These are phyloP conservation scores for Murraya paniculata DNA, from an alignment of 345 rosid genomes.

Conservation along the genomic window DNA sequence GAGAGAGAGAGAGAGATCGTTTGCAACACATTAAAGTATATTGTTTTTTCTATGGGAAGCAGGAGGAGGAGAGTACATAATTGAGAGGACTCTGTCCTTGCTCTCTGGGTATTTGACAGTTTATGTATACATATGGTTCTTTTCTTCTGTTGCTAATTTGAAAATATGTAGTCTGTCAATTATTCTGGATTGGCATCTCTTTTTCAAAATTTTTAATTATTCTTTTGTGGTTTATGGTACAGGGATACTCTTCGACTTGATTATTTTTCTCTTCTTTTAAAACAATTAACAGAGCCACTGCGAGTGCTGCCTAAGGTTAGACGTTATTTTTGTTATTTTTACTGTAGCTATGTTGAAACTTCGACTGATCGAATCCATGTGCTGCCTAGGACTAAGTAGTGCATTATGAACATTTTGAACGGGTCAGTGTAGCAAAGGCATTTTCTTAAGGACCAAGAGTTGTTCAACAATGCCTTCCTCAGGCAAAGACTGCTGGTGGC, in stretches of 20 bases:
- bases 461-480: neutral
- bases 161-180: neutral
- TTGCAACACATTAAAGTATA: too few relatives aligned
- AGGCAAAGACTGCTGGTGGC: neutral
- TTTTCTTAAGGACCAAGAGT: neutral
- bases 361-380: neutral
- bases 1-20: too few relatives aligned
- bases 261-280: conserved; percentile 61
- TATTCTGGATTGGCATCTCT: neutral
- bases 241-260: conserved; percentile 84
- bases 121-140: neutral
- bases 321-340: neutral
- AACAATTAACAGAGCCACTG: conserved; percentile 77
- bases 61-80: too few relatives aligned
- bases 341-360: neutral
- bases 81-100: neutral
- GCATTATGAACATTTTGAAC: neutral
- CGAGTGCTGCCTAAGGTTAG: conserved; percentile 77
- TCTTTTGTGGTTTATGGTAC: conserved; percentile 19
- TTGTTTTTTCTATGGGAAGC: too few relatives aligned
- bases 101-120: neutral
- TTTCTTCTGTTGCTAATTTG: neutral
- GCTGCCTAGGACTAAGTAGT: neutral
- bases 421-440: neutral
- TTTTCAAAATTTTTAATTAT: conserved; percentile 6